A percentile compares a stretch with the other conserved stretches of the same genome.
phyloP scores from a whole-genome alignment of 2,329 filamentous ascomycete species.

The Aspergillus pseudoglaucus region DNA sequence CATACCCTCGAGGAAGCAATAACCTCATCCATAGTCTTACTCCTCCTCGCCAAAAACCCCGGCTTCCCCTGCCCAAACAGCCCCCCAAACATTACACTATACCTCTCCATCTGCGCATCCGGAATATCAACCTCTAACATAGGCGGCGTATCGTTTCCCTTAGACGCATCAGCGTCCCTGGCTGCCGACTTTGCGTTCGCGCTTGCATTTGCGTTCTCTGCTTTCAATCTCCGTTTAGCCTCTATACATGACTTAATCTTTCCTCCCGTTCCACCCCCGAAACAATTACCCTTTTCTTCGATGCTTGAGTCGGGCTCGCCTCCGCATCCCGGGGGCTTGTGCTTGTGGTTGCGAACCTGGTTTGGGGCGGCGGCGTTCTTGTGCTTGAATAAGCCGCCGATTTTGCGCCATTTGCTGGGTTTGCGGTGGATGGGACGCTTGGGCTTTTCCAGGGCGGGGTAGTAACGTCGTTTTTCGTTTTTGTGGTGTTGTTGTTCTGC shows the following conservation, averaged over 20 bases:
- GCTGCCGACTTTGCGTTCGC: constrained; percentile 16
- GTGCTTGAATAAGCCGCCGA: constrained; percentile 39
- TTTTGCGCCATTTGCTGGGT: constrained; percentile 42
- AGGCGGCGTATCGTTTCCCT: constrained; percentile 12
- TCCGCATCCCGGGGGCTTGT: constrained; percentile 2
- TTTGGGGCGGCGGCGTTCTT: constrained; percentile 29
- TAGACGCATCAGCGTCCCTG: constrained; percentile 2
- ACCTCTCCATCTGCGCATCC: constrained; percentile 72
- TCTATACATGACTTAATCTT: constrained; percentile 17
- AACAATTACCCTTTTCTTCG: not conserved
- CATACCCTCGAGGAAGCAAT: constrained; percentile 46
- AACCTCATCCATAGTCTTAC: constrained; percentile 42
- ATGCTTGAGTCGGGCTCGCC: not conserved
- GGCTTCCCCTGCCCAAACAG: constrained; percentile 51
- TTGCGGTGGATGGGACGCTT: constrained; percentile 24
- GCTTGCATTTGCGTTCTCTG: not conserved
- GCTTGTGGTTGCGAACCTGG: constrained; percentile 13
- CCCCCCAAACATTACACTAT: constrained; percentile 86
- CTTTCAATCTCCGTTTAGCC: not conserved
- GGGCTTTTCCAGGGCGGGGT: constrained; percentile 7
- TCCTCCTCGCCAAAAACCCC: constrained; percentile 30
- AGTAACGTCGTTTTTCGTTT: constrained; percentile 10
- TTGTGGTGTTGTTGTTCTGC: constrained; percentile 6
- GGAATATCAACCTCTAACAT: constrained; percentile 75
- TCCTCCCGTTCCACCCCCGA: not conserved